Evolutionary conservation across 1,284 basidiomycete genomes (phyloP), one percentile per base, ranked within the genome.

Genomic region (Salmacisia buchloeana): DNA sequence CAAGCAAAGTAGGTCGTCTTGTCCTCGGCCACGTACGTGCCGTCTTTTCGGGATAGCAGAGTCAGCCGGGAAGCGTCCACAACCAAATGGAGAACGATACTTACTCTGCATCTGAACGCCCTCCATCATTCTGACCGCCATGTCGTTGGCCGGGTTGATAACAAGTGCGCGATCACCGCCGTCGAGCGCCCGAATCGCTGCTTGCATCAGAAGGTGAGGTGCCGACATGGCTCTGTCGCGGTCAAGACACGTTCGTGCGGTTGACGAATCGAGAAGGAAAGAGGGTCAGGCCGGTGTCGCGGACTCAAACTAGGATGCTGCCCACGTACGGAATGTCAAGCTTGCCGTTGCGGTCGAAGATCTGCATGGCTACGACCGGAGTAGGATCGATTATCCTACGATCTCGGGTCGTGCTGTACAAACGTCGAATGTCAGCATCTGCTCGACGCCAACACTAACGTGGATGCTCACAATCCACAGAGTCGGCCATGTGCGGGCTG

Each of bases 401-500:
- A 29, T 54, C 49, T 23, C 59, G 38, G 29, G 43, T 41, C 31
- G 43, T 60, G 49, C 59, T 60, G 43, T 60, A n/a, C n/a, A n/a
- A n/a, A n/a, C n/a, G n/a, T n/a, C n/a, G n/a, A n/a, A n/a, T n/a
- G n/a, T n/a, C n/a, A 59, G n/a, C 25, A 7, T 59, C 33, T 27
- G 18, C n/a, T 59, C 29, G 7, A 43, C 2, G n/a, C n/a, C 7
- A 29, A 31, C 18, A 23, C 7, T 13, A 54, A 33, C 49, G 49
- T 18, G 34, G 27, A n/a, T 18, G 34, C 49, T 54, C 27, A 54
- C 7, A 74, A 63, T 2, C 68, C 70, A 36, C 69, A 70, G 1
- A 69, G 63, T 10, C 70, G 63, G 2, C 72, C 72, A 34, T 69
- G 68, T 33, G 62, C 58, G 49, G 72, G 72, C 34, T 70, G 67